Evolutionary conservation across 192 early-diverging fungal species (phyloP).

Genomic region (Entomortierella lignicola): DNA sequence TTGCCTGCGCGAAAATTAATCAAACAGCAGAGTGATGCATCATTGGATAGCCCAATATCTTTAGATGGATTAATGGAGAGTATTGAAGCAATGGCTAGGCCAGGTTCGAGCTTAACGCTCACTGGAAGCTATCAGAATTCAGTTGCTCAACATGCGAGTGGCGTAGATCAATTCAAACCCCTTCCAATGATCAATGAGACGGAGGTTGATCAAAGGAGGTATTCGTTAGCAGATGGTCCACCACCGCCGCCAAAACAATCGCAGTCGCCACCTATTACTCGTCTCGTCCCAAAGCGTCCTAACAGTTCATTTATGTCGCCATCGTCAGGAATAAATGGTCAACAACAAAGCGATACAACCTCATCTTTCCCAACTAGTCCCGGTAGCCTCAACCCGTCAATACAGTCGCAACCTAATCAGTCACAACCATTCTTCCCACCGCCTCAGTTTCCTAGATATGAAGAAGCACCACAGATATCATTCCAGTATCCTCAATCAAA

Average conservation of each 20-base stretch:
- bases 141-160: not conserved
- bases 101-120: not conserved
- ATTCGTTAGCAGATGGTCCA: conserved; percentile 39
- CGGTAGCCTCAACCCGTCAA: not conserved
- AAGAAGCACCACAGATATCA: conserved; percentile 14
- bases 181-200: conserved; percentile 30
- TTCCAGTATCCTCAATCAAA: conserved; percentile 6
- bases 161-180: conserved; percentile 28
- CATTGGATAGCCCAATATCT: conserved; percentile 33
- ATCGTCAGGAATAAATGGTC: not conserved
- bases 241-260: not conserved
- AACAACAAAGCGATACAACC: not conserved
- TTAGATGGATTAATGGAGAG: conserved; percentile 50
- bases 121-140: not conserved
- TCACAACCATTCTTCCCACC: conserved; percentile 8
- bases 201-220: conserved; percentile 17
- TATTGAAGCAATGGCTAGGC: conserved; percentile 40
- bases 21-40: not conserved
- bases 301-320: conserved; percentile 7
- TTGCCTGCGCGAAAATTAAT: conserved; percentile 9
- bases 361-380: not conserved
- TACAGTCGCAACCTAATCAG: not conserved
- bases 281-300: conserved; percentile 32
- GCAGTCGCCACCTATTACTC: conserved; percentile 22
- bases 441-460: not conserved